Conservation (phyloP, 2,329 filamentous ascomycete species). For the Achaetomium macrosporum region DNA sequence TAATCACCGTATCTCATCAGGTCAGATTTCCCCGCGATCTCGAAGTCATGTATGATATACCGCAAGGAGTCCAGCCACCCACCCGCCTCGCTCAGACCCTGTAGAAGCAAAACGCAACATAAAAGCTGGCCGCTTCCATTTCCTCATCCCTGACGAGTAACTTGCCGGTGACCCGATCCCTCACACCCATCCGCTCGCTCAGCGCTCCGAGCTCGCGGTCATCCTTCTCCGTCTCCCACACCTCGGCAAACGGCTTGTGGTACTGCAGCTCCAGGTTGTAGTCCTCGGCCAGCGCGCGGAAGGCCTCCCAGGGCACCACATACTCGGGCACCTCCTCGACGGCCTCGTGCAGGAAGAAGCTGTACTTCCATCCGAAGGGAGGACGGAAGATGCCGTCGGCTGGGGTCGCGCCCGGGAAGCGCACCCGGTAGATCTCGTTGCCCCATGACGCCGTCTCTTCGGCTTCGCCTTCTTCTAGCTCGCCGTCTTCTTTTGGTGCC, state of each 20-base stretch:
- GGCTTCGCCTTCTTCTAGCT: constrained; percentile 53
- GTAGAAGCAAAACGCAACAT: constrained; percentile 94
- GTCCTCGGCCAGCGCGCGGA: constrained; percentile 89
- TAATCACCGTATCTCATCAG: no score
- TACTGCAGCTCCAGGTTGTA: constrained; percentile 96
- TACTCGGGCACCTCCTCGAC: constrained; percentile 96
- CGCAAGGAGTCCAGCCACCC: background rate
- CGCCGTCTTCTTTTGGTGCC: constrained; percentile 24
- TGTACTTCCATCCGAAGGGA: constrained; percentile 97
- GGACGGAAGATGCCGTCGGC: constrained; percentile 87
- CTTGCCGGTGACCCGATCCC: constrained; percentile 59
- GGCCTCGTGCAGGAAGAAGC: constrained; percentile 90
- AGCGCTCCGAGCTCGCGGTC: constrained; percentile 73
- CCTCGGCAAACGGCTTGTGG: constrained; percentile 81
- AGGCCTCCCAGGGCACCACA: constrained; percentile 96
- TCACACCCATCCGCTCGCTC: constrained; percentile 93
- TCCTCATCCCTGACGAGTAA: constrained; percentile 77
- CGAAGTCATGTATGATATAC: background rate
- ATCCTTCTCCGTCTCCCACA: constrained; percentile 89
- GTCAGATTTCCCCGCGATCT: no score
- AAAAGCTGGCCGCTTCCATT: constrained; percentile 87
- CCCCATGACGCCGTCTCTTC: constrained; percentile 75
- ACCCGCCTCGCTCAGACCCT: constrained; percentile 53
- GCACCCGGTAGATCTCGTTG: constrained; percentile 86
- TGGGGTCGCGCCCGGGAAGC: constrained; percentile 77